Evolutionary conservation across 768 basidiomycete genomes (phyloP).

Genomic region (Leccinellum luteum): DNA sequence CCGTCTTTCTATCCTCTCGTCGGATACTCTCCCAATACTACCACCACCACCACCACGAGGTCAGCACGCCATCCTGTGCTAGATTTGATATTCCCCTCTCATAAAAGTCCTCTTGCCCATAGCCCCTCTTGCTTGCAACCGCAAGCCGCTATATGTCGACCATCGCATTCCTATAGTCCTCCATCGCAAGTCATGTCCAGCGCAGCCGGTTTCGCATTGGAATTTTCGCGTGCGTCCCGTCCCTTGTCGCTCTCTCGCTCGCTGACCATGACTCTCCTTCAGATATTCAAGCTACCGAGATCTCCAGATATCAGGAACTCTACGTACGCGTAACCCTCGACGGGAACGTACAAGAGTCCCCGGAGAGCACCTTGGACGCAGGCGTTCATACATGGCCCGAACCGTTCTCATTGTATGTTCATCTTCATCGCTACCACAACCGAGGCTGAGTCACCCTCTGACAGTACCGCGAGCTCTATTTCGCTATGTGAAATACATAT

Average conservation of each 20-base stretch:
- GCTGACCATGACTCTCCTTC: neutral
- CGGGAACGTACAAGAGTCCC: constrained; percentile 28
- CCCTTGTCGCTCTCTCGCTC: neutral
- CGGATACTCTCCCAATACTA: constrained; percentile 1
- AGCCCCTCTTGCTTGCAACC: constrained; percentile 29
- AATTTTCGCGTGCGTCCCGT: constrained; percentile 25
- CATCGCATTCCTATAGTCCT: constrained; percentile 8
- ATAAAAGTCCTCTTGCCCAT: constrained; percentile 32
- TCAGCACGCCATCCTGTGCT: constrained; percentile 31
- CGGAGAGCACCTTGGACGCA: constrained; percentile 25
- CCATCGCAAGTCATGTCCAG: constrained; percentile 17
- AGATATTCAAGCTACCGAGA: constrained; percentile 24
- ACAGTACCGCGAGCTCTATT: constrained; percentile 16
- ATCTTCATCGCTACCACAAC: neutral
- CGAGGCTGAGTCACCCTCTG: constrained; percentile 9
- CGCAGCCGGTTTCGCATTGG: constrained; percentile 16
- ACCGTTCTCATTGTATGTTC: constrained; percentile 28
- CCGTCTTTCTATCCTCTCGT: no score
- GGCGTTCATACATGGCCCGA: constrained; percentile 29
- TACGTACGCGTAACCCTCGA: constrained; percentile 26
- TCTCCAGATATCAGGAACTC: constrained; percentile 26
- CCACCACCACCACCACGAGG: constrained; percentile 29
- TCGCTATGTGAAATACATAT: constrained; percentile 30
- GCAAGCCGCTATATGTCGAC: constrained; percentile 26
- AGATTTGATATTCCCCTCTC: constrained; percentile 32